These are phyloP conservation scores for Phaseolus coccineus DNA, from an alignment of 331 rosid species.

Conservation along the genomic window DNA sequence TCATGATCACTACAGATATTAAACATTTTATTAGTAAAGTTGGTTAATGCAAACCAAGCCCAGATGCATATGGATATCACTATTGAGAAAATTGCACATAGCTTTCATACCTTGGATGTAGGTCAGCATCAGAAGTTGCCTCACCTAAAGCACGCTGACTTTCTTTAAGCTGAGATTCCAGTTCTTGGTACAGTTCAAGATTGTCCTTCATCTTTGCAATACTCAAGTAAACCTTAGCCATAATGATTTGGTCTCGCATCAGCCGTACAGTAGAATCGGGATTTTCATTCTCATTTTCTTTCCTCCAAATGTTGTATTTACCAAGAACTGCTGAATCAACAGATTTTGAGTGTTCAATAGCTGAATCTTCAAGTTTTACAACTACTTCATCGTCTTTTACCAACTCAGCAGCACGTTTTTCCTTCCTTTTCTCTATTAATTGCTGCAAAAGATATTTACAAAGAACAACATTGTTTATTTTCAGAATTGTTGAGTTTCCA, in stretches of 20 bases:
- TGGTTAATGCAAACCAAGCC: constrained; percentile 26
- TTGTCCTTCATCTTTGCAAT: constrained; percentile 82
- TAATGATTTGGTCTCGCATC: constrained; percentile 92
- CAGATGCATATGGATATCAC: constrained; percentile 8
- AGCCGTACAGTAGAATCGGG: constrained; percentile 79
- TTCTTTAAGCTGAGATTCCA: constrained; percentile 68
- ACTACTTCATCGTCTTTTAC: constrained; percentile 65
- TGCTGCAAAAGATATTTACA: constrained; percentile 64
- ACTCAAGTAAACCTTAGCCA: constrained; percentile 92
- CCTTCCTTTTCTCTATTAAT: constrained; percentile 72
- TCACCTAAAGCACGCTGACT: constrained; percentile 88
- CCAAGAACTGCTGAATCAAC: constrained; percentile 92
- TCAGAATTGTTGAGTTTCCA: constrained; percentile 7
- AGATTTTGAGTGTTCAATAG: constrained; percentile 83
- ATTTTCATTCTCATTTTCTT: constrained; percentile 86
- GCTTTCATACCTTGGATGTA: constrained; percentile 65
- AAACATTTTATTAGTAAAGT: constrained; percentile 28
- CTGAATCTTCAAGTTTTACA: constrained; percentile 83
- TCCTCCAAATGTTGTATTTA: constrained; percentile 97
- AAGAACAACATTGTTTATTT: constrained; percentile 27
- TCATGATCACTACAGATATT: constrained; percentile 68
- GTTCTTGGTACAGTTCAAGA: constrained; percentile 58
- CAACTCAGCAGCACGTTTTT: constrained; percentile 72
- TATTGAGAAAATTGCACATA: constrained; percentile 13
- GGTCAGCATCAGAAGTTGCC: constrained; percentile 78